A percentile compares a stretch with the other conserved stretches of the same genome.
These are phyloP conservation scores for Acidiella bohemica DNA, from an alignment of 495 filamentous ascomycete genomes.

Conservation along the genomic window DNA sequence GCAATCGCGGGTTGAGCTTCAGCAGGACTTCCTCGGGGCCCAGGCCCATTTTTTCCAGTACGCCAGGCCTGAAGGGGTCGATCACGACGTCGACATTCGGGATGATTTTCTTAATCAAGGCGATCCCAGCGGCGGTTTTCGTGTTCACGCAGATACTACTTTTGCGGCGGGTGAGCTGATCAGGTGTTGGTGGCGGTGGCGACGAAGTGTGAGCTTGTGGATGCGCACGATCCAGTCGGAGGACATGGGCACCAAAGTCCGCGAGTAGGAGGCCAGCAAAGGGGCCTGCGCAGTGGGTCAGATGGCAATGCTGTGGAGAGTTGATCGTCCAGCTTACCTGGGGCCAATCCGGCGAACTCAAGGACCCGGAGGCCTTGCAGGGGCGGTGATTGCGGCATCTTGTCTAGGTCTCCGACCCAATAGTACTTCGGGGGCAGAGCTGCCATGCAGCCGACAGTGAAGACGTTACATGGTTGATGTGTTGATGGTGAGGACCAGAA, in stretches of 20 bases:
- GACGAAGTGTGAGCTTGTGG: slow-evolving; percentile 24
- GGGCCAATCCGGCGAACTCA: slow-evolving; percentile 80
- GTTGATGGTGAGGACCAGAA: background rate
- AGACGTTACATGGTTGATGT: slow-evolving; percentile 9
- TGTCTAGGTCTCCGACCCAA: background rate
- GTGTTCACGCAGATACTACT: slow-evolving; percentile 63
- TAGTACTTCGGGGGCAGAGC: slow-evolving; percentile 8
- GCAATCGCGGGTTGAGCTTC: slow-evolving; percentile 54
- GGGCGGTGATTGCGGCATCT: slow-evolving; percentile 36
- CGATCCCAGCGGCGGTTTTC: slow-evolving; percentile 47
- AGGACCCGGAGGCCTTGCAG: slow-evolving; percentile 67
- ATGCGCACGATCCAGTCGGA: slow-evolving; percentile 66
- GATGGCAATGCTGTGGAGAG: background rate
- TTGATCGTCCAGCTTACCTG: slow-evolving; percentile 41
- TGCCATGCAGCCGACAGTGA: slow-evolving; percentile 1
- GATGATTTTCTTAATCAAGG: slow-evolving; percentile 52
- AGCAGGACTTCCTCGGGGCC: slow-evolving; percentile 51
- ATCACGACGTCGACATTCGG: slow-evolving; percentile 62
- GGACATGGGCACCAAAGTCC: slow-evolving; percentile 75
- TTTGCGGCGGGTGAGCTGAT: slow-evolving; percentile 69
- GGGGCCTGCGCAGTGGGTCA: slow-evolving; percentile 45
- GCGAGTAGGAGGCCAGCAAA: slow-evolving; percentile 81
- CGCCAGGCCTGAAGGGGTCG: slow-evolving; percentile 83
- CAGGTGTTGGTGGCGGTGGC: slow-evolving; percentile 36
- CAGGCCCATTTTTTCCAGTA: slow-evolving; percentile 71